Evolutionary conservation across 1,139 yeast species (phyloP).

Genomic region (Pichia sp.): DNA sequence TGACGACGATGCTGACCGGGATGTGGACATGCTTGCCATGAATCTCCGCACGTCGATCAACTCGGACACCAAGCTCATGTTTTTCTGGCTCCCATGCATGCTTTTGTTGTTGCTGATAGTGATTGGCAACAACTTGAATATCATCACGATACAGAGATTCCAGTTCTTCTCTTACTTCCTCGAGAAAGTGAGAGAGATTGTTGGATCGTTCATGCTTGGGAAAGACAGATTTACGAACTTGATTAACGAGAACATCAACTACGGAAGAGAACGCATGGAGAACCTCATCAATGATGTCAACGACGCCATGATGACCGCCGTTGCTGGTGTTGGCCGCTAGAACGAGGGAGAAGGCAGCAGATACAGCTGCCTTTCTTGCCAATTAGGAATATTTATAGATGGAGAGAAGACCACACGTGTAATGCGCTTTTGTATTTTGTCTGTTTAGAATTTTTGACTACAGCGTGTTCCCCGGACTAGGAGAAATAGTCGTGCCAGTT

Average conservation of each 20-base stretch:
- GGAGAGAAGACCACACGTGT: neutral
- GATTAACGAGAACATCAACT: conserved; percentile 56
- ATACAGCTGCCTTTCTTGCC: too few species aligned
- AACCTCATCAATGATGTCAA: conserved; percentile 46
- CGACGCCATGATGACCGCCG: conserved; percentile 36
- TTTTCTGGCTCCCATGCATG: conserved; percentile 82
- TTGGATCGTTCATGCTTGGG: conserved; percentile 65
- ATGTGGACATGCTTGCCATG: conserved; percentile 38
- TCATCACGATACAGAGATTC: conserved; percentile 28
- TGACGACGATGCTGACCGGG: conserved; percentile 28
- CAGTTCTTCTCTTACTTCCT: conserved; percentile 32
- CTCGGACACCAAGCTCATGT: conserved; percentile 80
- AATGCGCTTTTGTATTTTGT: neutral
- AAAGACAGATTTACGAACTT: conserved; percentile 55
- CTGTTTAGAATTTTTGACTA: neutral
- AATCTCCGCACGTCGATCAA: conserved; percentile 43
- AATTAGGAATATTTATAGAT: neutral
- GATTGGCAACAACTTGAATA: conserved; percentile 46
- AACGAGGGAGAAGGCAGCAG: neutral
- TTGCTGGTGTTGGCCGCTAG: conserved; percentile 24
- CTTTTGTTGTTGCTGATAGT: conserved; percentile 51
- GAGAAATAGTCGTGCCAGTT: neutral
- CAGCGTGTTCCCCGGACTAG: neutral
- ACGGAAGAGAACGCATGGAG: conserved; percentile 67
- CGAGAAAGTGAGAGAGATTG: conserved; percentile 36